A percentile compares a stretch with the other conserved stretches of the same genome.
phyloP scores from a whole-genome alignment of 2,329 filamentous ascomycete species.

The Pseudopithomyces maydicus region DNA sequence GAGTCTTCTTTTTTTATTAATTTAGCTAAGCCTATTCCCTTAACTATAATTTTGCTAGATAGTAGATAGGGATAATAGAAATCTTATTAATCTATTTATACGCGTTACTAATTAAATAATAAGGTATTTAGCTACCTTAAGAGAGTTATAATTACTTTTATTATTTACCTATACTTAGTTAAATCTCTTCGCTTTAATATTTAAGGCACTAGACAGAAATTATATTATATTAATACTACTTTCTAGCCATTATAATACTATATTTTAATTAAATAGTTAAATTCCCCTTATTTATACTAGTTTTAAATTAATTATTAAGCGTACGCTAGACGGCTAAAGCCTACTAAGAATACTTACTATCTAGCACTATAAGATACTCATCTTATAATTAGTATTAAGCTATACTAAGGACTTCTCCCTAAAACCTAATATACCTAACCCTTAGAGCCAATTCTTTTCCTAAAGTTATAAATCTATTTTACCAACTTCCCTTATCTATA shows the following conservation, averaged over 20 bases:
- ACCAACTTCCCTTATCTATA: constrained; percentile 52
- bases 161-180: too few relatives aligned
- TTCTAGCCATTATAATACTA: too few relatives aligned
- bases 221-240: too few relatives aligned
- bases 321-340: constrained; percentile 42
- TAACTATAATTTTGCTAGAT: constrained; percentile 23
- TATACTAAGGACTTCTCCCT: constrained; percentile 32
- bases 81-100: constrained; percentile 23
- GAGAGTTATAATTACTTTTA: too few relatives aligned
- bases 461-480: constrained; percentile 44
- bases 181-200: too few relatives aligned
- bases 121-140: too few relatives aligned
- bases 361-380: constrained; percentile 35
- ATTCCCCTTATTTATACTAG: constrained; percentile 45
- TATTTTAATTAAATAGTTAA: too few relatives aligned
- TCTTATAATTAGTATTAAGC: constrained; percentile 19
- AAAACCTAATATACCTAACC: constrained; percentile 50
- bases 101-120: too few relatives aligned
- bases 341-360: constrained; percentile 39
- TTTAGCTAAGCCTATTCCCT: constrained; percentile 20
- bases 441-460: constrained; percentile 35
- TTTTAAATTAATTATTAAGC: constrained; percentile 52
- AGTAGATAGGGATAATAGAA: constrained; percentile 24
- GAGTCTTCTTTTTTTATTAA: constrained; percentile 17
- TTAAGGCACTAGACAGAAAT: too few relatives aligned